These are phyloP conservation scores for Berberis thunbergii DNA, from an alignment of 164 flowering plant genomes.

Conservation along the genomic window DNA sequence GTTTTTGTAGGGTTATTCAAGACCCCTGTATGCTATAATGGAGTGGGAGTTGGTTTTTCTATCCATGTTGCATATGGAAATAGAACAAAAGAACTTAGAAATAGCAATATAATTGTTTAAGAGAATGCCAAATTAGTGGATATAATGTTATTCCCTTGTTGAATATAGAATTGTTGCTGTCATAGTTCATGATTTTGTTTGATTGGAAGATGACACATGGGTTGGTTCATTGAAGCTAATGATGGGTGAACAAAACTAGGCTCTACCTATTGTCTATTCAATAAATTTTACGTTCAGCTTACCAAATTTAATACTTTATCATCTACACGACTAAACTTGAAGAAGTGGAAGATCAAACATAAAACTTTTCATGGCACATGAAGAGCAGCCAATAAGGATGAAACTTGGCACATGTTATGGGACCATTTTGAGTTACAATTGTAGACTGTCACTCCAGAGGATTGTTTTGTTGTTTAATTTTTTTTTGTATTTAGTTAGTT, in stretches of 20 bases:
- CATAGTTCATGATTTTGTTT: background rate
- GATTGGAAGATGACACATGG: background rate
- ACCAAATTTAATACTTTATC: background rate
- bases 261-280: background rate
- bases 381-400: background rate
- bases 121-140: background rate
- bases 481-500: background rate
- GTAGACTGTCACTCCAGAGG: background rate
- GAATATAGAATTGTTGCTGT: too few relatives aligned
- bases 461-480: background rate
- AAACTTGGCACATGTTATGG: background rate
- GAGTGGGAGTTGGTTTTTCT: background rate
- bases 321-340: background rate
- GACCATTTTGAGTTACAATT: background rate
- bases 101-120: background rate
- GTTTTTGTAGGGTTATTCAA: background rate
- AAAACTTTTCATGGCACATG: background rate
- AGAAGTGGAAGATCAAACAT: background rate
- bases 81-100: background rate
- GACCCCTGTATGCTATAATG: background rate
- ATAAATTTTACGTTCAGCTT: background rate
- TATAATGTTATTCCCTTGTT: background rate
- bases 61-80: background rate
- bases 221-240: background rate
- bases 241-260: background rate